Evolutionary conservation across 164 flowering plant species (phyloP).

Genomic region (Nymphaea colorata): DNA sequence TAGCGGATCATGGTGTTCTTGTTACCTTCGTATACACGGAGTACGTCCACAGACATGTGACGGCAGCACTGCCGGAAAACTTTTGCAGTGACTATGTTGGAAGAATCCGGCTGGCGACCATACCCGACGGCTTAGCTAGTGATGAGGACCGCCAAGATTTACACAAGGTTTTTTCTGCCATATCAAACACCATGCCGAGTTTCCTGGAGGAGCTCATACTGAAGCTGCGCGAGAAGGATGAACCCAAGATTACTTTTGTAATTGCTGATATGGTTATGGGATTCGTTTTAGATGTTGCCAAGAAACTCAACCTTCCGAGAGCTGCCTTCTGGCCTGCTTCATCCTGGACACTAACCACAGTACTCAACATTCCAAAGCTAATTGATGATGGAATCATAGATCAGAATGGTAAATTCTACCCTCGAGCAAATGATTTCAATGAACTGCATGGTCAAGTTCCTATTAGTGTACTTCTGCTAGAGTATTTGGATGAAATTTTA

Average conservation of each 20-base stretch:
- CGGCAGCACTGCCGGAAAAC: not conserved
- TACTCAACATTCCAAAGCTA: constrained; percentile 11
- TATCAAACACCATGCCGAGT: constrained; percentile 11
- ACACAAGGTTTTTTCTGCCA: not conserved
- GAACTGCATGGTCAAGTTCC: too few species aligned
- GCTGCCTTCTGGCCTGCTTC: constrained; percentile 12
- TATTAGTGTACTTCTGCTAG: too few species aligned
- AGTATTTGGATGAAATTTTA: too few species aligned
- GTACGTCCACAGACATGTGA: not conserved
- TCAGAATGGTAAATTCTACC: constrained; percentile 8
- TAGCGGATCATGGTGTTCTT: constrained; percentile 16
- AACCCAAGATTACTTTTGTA: constrained; percentile 14
- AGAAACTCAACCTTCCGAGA: constrained; percentile 13
- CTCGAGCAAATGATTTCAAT: not conserved
- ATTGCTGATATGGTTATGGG: constrained; percentile 14
- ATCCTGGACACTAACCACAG: constrained; percentile 2
- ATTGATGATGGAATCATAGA: constrained; percentile 12
- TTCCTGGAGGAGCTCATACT: constrained; percentile 10
- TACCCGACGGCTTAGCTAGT: constrained; percentile 12
- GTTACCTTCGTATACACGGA: constrained; percentile 12
- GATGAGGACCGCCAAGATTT: constrained; percentile 6
- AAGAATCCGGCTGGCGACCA: constrained; percentile 3
- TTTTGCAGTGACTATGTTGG: not conserved
- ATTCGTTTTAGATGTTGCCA: constrained; percentile 16
- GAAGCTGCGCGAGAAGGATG: not conserved